Percentiles rank a stretch among this genome's conserved stretches.
Conservation (phyloP, 1,284 basidiomycete species). For the Stereum hirsutum region DNA sequence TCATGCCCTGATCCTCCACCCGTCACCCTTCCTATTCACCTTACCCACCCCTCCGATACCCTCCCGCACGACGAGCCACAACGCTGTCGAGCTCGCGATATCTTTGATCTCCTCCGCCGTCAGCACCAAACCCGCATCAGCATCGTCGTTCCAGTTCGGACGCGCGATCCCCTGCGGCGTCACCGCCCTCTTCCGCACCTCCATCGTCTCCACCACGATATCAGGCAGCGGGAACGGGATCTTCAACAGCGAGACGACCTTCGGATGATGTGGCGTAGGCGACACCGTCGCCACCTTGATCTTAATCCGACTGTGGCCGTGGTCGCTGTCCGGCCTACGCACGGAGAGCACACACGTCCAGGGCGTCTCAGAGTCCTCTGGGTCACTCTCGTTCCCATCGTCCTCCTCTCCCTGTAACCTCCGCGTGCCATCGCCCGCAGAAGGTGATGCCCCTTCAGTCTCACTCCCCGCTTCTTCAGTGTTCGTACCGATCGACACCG, state of each 20-base stretch:
- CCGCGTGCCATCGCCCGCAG: conserved; percentile 12
- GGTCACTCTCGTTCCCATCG: conserved; percentile 72
- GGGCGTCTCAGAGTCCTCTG: conserved; percentile 92
- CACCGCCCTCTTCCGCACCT: conserved; percentile 39
- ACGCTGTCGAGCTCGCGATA: conserved; percentile 76
- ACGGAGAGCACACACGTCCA: conserved; percentile 81
- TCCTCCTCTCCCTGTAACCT: conserved; percentile 20
- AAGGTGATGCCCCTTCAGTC: conserved; percentile 3
- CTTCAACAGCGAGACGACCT: conserved; percentile 86
- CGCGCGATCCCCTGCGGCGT: conserved; percentile 33
- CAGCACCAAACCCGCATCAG: conserved; percentile 41
- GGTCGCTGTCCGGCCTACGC: conserved; percentile 13
- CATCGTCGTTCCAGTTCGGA: conserved; percentile 17
- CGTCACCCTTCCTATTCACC: conserved; percentile 69
- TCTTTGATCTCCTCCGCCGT: conserved; percentile 94
- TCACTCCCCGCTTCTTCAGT: conserved; percentile 8
- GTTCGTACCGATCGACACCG: conserved; percentile 8
- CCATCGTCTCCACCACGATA: conserved; percentile 55
- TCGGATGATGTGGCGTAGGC: conserved; percentile 94
- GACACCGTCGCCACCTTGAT: conserved; percentile 74
- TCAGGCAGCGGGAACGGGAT: conserved; percentile 82
- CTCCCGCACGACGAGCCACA: conserved; percentile 92
- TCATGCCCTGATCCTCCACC: conserved; percentile 56
- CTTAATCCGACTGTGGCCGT: conserved; percentile 11
- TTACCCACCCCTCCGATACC: conserved; percentile 85